Conservation (phyloP, 495 filamentous ascomycete species). For the Talaromyces trachyspermus region DNA sequence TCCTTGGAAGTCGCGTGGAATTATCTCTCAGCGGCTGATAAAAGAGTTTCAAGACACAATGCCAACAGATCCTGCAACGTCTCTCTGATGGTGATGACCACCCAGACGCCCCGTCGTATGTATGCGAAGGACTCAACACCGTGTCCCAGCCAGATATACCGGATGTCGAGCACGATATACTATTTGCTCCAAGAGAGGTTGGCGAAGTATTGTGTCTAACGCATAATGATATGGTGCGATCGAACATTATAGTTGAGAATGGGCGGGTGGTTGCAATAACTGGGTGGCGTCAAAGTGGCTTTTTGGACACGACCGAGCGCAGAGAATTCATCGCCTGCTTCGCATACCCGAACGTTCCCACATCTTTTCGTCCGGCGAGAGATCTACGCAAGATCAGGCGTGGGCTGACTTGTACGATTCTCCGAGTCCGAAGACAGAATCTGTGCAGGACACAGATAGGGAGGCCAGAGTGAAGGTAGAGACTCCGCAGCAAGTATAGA, state of each 20-base stretch:
- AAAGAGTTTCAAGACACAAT: constrained; percentile 30
- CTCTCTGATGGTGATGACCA: constrained; percentile 19
- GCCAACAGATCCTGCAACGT: constrained; percentile 26
- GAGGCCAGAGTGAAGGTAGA: constrained; percentile 31
- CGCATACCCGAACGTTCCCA: constrained; percentile 17
- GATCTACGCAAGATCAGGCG: constrained; percentile 7
- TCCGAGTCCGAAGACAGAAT: constrained; percentile 7
- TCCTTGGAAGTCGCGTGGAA: constrained; percentile 38
- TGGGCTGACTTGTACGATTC: constrained; percentile 34
- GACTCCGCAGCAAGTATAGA: constrained; percentile 24
- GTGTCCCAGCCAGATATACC: constrained; percentile 19
- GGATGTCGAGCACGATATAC: constrained; percentile 24
- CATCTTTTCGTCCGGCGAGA: constrained; percentile 6
- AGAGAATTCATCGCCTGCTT: constrained; percentile 25
- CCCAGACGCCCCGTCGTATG: constrained; percentile 28
- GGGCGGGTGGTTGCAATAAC: constrained; percentile 31
- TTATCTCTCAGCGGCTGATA: constrained; percentile 27
- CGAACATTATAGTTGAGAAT: constrained; percentile 32
- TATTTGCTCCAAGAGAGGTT: constrained; percentile 20
- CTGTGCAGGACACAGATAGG: constrained; percentile 9
- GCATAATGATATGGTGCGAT: constrained; percentile 33
- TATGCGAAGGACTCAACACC: constrained; percentile 30
- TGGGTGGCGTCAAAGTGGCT: constrained; percentile 37
- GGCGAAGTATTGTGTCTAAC: constrained; percentile 24
- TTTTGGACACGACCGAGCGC: constrained; percentile 31